Base-by-base conservation (phyloP, 2,329 filamentous ascomycete species). In the Fusarium ramigenum region DNA sequence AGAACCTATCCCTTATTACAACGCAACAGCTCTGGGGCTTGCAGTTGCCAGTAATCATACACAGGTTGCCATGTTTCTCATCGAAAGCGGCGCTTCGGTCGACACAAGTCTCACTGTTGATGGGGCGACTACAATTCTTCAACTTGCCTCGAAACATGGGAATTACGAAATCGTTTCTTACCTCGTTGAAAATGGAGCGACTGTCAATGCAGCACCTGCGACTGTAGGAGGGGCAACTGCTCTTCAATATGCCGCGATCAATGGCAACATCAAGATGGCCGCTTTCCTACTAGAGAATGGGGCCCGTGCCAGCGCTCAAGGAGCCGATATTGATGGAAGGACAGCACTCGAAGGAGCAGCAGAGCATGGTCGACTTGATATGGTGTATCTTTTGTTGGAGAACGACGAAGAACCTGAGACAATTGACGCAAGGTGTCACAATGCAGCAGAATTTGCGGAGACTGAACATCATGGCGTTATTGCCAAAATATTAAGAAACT, bases 351-450 rank as follows among this genome's bases (percentile, higher is more conserved):
- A 68, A 4, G 39, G 43, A 1, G 73, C 72, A 1, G 66, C 66
- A 4, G 10, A 50, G 4, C 6, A 49, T 12, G 72, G 72, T 0
- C 52, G 60, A 21, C 62, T 75, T 1, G 72, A 75, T 5, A 75
- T 75, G 44, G 18, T 71, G 0, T 4, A 59, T 16, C 30, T 75
- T 3, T 11, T 74, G 1, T 5, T 75, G 0, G 63, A 66, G 0
- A 74, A 74, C 3, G 69, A 72, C 23, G 12, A 56, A 1, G 61
- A 73, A 1, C 40, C 52, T 2, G 44, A 61, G 1, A 56, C 47
- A 2, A 3, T 73, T 3, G 37, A 60, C 9, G 9, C 19, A 14
- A 50, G 66, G 19, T 70, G 66, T 5, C 2, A 19, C 1, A 1
- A 37, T 10, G 60, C 72, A 28, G 70, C 70, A 18, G 2, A 21